A percentile compares a stretch with the other conserved stretches of the same genome.
phyloP scores from a whole-genome alignment of 2,329 filamentous ascomycete species.

The Ophiostoma sp. region DNA sequence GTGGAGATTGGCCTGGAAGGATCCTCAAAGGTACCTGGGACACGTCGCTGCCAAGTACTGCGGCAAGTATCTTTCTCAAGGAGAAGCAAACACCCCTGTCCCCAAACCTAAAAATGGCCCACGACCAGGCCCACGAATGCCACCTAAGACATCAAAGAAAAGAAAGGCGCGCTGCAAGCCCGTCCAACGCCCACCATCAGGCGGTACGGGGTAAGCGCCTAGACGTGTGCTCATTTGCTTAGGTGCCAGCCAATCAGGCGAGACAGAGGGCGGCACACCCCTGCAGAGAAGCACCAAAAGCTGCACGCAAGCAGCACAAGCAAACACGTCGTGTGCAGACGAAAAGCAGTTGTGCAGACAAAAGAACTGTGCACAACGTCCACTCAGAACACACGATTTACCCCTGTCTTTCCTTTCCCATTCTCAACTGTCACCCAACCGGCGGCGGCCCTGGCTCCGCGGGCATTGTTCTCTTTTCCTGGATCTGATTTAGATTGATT shows the following conservation, averaged over 20 bases:
- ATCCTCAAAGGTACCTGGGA: background rate
- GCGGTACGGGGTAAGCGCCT: conserved; percentile 13
- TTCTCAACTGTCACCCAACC: background rate
- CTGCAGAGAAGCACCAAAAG: background rate
- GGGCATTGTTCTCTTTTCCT: background rate
- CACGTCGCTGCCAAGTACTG: background rate
- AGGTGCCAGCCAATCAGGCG: conserved; percentile 8
- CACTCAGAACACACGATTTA: background rate
- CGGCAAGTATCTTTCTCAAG: too few species aligned
- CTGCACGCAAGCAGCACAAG: background rate
- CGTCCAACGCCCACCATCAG: background rate
- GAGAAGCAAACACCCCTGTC: background rate
- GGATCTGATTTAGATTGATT: too few species aligned
- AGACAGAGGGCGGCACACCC: background rate
- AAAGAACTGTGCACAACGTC: background rate
- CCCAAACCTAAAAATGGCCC: background rate
- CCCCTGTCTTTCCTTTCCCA: background rate
- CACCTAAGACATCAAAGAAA: background rate
- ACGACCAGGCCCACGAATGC: background rate
- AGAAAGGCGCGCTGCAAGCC: background rate
- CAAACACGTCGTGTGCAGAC: conserved; percentile 1
- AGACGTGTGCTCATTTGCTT: conserved; percentile 16
- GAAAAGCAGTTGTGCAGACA: too few species aligned
- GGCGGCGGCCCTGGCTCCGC: background rate
- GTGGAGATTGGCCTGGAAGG: background rate